Conservation (phyloP, 495 filamentous ascomycete genomes). For the Xylaria grammica region DNA sequence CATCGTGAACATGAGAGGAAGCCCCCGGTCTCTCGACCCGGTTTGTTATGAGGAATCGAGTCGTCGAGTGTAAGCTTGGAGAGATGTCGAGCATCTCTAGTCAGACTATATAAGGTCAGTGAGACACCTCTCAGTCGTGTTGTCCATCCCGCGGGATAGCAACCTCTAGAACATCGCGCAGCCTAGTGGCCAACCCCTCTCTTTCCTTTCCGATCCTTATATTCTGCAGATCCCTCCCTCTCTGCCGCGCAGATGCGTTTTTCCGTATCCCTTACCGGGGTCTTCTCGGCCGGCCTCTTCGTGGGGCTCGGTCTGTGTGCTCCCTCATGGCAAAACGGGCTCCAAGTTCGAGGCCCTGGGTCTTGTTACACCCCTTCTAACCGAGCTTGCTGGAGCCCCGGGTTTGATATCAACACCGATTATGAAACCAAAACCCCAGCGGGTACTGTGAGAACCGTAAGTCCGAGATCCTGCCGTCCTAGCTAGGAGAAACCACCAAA, state of each 20-base stretch:
- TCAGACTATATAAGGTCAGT: conserved; percentile 14
- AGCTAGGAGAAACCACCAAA: not conserved
- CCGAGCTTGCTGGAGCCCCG: conserved; percentile 44
- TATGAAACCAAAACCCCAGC: conserved; percentile 41
- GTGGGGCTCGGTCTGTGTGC: conserved; percentile 17
- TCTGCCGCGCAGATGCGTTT: conserved; percentile 5
- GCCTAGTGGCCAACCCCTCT: not conserved
- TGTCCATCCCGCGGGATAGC: not conserved
- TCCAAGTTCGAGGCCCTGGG: conserved; percentile 16
- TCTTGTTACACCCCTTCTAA: conserved; percentile 44
- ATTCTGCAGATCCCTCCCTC: not conserved
- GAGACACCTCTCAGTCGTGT: not conserved
- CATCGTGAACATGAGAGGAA: conserved; percentile 9
- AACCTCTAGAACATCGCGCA: not conserved
- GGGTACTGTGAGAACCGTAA: conserved; percentile 32
- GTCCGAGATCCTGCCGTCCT: not conserved
- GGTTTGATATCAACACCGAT: conserved; percentile 49
- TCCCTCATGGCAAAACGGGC: not conserved
- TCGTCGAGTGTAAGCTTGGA: not conserved
- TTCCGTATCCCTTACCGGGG: not conserved
- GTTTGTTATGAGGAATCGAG: not conserved
- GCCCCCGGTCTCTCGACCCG: not conserved
- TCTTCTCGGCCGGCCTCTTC: conserved; percentile 15
- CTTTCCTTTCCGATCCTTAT: not conserved
- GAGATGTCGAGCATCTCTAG: not conserved